Evolutionary conservation across 2,329 filamentous ascomycete genomes (phyloP), one percentile per base, ranked within the genome.

Genomic region (Arthrocladium fulminans): DNA sequence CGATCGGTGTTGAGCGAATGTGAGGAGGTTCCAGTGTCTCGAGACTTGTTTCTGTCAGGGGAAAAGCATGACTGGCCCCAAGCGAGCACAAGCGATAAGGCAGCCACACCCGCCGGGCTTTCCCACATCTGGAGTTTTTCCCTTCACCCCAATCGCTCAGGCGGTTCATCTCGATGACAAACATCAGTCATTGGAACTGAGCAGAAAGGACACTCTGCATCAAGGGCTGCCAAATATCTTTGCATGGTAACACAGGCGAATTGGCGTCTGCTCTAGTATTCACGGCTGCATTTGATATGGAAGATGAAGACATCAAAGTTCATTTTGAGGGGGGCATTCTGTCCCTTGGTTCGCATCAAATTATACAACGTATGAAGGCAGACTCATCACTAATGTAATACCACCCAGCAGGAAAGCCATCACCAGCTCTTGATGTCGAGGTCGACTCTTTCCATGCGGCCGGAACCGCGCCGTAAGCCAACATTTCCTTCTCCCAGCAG

Each of bases 401-500:
- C n/a, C n/a, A 3, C 3, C 32, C 19, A 15, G 42, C 27, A 30
- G 39, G n/a, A 23, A 19, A 23, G 30, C 9, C 15, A 42, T 48
- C 32, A 48, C 45, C 45, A 48, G 17, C 45, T 48, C 27, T 22
- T 35, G 19, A 42, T 48, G 23, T 48, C 45, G 19, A 48, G 45
- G 17, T 48, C 24, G 17, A 19, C 19, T 12, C 45, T 35, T 15
- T 32, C 45, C 15, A 30, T 35, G 22, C 42, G 35, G 20, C 45
- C 37, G 22, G 45, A 40, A 7, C 61, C 61, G 17, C 63, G 59
- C 44, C 65, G 62, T 42, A 72, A 57, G 5, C 67, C 67, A 17
- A 71, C 61, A 46, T 69, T 64, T n/a, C 69, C 68, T 48, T 69
- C 63, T 8, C 63, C 63, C 15, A 72, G 57, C 10, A 73, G 63